These are phyloP conservation scores for Diaporthe caulivora DNA, from an alignment of 2,329 filamentous ascomycete species.

Conservation along the genomic window DNA sequence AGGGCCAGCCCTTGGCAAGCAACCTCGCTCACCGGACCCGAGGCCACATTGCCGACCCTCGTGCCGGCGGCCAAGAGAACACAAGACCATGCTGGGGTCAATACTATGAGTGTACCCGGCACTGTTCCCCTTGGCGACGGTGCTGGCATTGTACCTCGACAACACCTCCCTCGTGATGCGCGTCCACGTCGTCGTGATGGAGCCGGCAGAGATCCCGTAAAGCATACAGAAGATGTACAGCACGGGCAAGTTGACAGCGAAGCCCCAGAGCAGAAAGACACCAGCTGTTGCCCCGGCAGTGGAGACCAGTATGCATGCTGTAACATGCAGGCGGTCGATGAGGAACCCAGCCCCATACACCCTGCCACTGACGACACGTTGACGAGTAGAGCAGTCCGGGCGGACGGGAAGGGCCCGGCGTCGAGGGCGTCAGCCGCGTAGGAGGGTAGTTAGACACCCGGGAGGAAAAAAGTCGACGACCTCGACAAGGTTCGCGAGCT, in stretches of 20 bases:
- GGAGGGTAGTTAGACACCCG: constrained; percentile 70
- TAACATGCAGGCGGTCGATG: constrained; percentile 64
- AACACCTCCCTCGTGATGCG: constrained; percentile 63
- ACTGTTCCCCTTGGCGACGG: constrained; percentile 32
- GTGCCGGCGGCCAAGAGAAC: constrained; percentile 68
- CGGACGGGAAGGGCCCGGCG: constrained; percentile 60
- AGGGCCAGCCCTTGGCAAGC: constrained; percentile 60
- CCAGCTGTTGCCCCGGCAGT: constrained; percentile 66
- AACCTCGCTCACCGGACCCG: constrained; percentile 67
- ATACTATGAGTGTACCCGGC: constrained; percentile 40
- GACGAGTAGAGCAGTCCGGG: constrained; percentile 69
- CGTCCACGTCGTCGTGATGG: constrained; percentile 73
- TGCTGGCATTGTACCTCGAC: constrained; percentile 41
- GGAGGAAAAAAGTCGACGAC: constrained; percentile 72
- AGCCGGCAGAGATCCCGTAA: constrained; percentile 75
- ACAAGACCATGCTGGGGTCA: constrained; percentile 67
- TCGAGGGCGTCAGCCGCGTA: constrained; percentile 62
- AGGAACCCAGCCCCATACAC: constrained; percentile 66
- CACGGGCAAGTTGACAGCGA: constrained; percentile 63
- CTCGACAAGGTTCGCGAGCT: constrained; percentile 68
- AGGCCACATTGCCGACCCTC: constrained; percentile 70
- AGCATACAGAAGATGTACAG: constrained; percentile 71
- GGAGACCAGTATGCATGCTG: constrained; percentile 63
- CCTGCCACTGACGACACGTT: constrained; percentile 71
- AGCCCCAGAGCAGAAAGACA: constrained; percentile 72